Evolutionary conservation across 2,329 filamentous ascomycete genomes (phyloP).

Genomic region (Thielaviopsis populi): DNA sequence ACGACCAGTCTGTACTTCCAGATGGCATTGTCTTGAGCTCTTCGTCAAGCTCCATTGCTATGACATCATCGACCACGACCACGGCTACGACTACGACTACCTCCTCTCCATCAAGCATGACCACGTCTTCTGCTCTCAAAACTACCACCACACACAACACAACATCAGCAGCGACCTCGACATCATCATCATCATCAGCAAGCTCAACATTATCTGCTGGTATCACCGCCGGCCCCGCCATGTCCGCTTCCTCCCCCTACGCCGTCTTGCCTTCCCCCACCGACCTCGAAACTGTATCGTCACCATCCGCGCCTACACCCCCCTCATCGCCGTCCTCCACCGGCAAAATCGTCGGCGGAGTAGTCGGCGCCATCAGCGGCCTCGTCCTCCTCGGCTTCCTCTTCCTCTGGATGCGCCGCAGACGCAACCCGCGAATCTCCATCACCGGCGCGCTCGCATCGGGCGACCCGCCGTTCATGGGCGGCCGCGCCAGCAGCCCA

Average conservation of each 20-base stretch:
- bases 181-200: background rate
- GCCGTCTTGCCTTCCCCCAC: background rate
- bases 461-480: slow-evolving; percentile 7
- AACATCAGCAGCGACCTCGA: slow-evolving; percentile 19
- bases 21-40: slow-evolving; percentile 21
- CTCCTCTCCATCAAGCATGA: slow-evolving; percentile 18
- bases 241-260: background rate
- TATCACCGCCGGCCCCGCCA: background rate
- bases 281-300: background rate
- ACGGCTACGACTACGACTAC: slow-evolving; percentile 20
- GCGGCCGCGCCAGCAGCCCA: slow-evolving; percentile 3
- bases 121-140: slow-evolving; percentile 15
- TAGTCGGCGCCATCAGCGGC: slow-evolving; percentile 32
- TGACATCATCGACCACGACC: slow-evolving; percentile 17
- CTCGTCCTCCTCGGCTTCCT: slow-evolving; percentile 28
- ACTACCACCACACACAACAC: slow-evolving; percentile 19
- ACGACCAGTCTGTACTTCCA: slow-evolving; percentile 33
- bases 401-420: slow-evolving; percentile 28
- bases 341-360: slow-evolving; percentile 33
- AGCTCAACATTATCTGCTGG: slow-evolving; percentile 14
- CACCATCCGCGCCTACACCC: background rate
- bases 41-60: slow-evolving; percentile 16
- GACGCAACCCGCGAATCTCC: slow-evolving; percentile 18
- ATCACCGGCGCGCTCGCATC: slow-evolving; percentile 11
- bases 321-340: slow-evolving; percentile 20